phyloP scores from a whole-genome alignment of 768 basidiomycete species.

The Tricholoma terreum region DNA sequence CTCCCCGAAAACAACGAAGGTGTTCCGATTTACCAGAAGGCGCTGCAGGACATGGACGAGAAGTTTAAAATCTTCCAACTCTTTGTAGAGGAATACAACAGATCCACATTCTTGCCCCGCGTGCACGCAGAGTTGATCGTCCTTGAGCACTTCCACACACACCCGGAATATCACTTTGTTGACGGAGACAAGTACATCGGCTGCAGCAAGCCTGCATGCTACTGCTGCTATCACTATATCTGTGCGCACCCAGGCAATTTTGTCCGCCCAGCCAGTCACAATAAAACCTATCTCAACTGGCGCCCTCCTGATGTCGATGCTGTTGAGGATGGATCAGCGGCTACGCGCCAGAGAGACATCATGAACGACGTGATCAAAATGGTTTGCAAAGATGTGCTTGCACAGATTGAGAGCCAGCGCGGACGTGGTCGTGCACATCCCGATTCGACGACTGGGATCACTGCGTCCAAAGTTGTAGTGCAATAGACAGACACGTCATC shows the following conservation, averaged over 20 bases:
- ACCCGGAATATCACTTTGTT: no score
- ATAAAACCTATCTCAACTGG: neutral
- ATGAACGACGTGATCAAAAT: neutral
- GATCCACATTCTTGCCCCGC: neutral
- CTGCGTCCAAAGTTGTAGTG: no score
- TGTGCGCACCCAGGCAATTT: neutral
- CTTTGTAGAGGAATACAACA: neutral
- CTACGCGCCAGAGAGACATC: neutral
- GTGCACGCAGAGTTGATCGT: no score
- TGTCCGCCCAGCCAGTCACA: neutral
- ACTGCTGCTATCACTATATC: neutral
- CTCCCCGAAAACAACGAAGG: no score
- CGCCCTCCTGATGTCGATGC: neutral
- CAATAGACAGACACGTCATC: no score
- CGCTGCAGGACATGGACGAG: no score
- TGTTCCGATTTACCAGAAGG: no score
- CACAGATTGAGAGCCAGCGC: neutral
- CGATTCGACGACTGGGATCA: neutral
- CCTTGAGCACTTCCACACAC: no score
- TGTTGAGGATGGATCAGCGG: neutral
- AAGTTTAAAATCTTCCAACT: neutral
- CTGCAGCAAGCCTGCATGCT: no score
- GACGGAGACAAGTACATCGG: no score
- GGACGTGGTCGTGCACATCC: neutral
- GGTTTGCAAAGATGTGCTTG: neutral